Evolutionary conservation across 2,329 filamentous ascomycete genomes (phyloP).

Genomic region (Alternaria sp.): DNA sequence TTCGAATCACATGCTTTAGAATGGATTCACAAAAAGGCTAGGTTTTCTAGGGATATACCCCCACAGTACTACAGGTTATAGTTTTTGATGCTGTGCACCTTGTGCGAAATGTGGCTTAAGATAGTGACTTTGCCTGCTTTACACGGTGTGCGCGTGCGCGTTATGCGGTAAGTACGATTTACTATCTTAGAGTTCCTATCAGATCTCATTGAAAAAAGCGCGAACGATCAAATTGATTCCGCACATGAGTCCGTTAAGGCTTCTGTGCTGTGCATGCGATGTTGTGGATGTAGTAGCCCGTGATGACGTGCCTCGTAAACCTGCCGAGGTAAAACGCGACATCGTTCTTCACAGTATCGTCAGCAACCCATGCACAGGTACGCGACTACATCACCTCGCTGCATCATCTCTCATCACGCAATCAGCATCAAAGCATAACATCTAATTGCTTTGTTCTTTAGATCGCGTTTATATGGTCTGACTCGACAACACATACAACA

Average conservation of each 20-base stretch:
- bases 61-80: no score
- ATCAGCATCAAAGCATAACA: not conserved
- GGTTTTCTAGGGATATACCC: not conserved
- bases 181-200: not conserved
- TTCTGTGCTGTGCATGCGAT: not conserved
- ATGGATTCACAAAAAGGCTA: not conserved
- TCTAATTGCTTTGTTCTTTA: not conserved
- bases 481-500: not conserved
- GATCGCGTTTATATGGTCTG: not conserved
- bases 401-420: not conserved
- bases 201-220: no score
- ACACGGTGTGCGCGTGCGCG: not conserved
- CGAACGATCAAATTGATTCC: not conserved
- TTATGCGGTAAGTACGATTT: not conserved
- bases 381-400: not conserved
- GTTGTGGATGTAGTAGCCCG: not conserved
- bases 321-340: conserved; percentile 20
- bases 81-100: no score
- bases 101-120: not conserved
- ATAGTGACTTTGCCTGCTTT: not conserved
- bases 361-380: not conserved
- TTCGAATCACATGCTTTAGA: not conserved
- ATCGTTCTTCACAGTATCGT: not conserved
- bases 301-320: conserved; percentile 11
- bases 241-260: not conserved